Percentiles rank a stretch among this genome's conserved stretches.
phyloP scores from a whole-genome alignment of 345 rosid species.

The Conringia planisiliqua region DNA sequence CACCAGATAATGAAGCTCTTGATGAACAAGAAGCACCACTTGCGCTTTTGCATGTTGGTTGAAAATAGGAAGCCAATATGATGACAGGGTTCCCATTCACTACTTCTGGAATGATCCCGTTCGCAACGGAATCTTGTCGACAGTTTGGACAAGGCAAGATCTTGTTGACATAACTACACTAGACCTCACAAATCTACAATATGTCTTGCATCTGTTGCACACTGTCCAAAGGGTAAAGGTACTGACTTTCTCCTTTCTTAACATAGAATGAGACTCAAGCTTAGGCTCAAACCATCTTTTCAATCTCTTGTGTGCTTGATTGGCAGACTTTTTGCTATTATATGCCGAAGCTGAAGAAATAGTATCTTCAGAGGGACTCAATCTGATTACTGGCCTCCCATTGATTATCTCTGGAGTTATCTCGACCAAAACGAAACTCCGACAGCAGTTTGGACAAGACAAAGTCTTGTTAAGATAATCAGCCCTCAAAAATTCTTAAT shows the following conservation, averaged over 20 bases:
- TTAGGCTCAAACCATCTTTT: not conserved
- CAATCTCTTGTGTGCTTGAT: not conserved
- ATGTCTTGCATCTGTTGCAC: not conserved
- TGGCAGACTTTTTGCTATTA: not conserved
- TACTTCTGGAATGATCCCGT: not conserved
- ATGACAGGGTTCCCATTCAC: not conserved
- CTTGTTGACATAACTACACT: not conserved
- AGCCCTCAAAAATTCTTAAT: slow-evolving; percentile 52
- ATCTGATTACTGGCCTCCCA: not conserved
- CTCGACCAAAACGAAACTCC: slow-evolving; percentile 60
- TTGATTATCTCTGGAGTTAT: not conserved
- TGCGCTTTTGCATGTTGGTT: slow-evolving; percentile 16
- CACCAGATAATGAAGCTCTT: slow-evolving; percentile 19
- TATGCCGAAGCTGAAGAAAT: not conserved
- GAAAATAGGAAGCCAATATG: not conserved
- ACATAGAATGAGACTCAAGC: not conserved
- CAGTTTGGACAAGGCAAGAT: not conserved
- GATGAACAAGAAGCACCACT: slow-evolving; percentile 7
- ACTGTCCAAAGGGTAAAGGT: slow-evolving; percentile 7
- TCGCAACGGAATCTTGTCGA: not conserved
- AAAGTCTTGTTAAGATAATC: slow-evolving; percentile 55
- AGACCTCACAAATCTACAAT: not conserved
- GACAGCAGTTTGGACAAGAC: slow-evolving; percentile 57
- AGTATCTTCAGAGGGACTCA: not conserved
- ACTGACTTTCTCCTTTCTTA: not conserved